Evolutionary conservation across 1,284 basidiomycete genomes (phyloP).

Genomic region (Sporisorium reilianum): DNA sequence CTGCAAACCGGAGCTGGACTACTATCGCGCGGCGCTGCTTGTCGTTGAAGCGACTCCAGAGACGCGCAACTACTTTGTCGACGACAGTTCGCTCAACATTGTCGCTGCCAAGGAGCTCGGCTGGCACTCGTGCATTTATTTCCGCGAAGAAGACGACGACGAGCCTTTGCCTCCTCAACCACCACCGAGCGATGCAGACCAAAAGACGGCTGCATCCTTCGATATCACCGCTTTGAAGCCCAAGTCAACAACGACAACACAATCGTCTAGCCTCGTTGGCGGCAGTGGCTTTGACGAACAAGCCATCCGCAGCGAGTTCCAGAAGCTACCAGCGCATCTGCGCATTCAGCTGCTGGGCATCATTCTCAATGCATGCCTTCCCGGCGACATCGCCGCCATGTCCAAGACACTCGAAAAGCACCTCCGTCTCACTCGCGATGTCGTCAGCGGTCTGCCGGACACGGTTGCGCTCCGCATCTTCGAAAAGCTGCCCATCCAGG

Average conservation of each 20-base stretch:
- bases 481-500: constrained; percentile 76
- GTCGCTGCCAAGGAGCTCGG: constrained; percentile 60
- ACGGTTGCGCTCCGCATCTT: constrained; percentile 78
- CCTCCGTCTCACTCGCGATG: constrained; percentile 81
- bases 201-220: constrained; percentile 29
- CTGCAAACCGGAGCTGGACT: constrained; percentile 80
- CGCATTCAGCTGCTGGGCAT: constrained; percentile 55
- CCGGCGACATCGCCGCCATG: constrained; percentile 57
- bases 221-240: constrained; percentile 22
- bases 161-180: constrained; percentile 17
- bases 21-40: constrained; percentile 56
- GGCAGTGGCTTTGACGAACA: constrained; percentile 46
- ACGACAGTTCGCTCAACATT: constrained; percentile 65
- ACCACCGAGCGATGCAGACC: constrained; percentile 18
- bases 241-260: not conserved
- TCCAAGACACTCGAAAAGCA: constrained; percentile 79
- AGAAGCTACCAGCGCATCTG: constrained; percentile 35
- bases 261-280: not conserved
- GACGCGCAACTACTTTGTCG: constrained; percentile 63
- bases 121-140: constrained; percentile 64
- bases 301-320: constrained; percentile 40
- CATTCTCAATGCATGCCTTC: constrained; percentile 54
- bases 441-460: constrained; percentile 80
- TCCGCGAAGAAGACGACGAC: constrained; percentile 53
- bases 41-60: constrained; percentile 37